Base-by-base conservation (phyloP, 2,329 filamentous ascomycete genomes). In the Pseudogymnoascus sp. region DNA sequence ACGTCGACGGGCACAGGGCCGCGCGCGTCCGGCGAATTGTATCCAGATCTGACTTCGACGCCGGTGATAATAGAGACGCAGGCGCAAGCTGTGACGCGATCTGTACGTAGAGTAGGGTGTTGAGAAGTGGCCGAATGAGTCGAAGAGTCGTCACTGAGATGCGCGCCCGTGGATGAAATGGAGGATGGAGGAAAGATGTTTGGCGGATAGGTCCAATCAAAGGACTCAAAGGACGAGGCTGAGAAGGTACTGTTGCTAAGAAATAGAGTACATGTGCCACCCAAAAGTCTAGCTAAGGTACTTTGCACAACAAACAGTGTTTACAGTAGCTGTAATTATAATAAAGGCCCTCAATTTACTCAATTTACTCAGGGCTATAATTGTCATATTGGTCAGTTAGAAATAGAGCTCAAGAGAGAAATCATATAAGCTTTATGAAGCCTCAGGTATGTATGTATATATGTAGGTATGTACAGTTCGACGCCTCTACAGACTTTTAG, bases 211-310 rank as follows among this genome's bases (percentile, higher is more conserved):
- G 11, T n/a, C 33, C 59, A 38, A 37, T 60, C 37, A 37, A 38
- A 40, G 59, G 59, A n/a, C 19, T 37, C 33, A 26, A 24, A 60
- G 33, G 33, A 60, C 59, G 24, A 60, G 59, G 59, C 59, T 60
- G 59, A 40, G 33, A 60, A 38, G 24, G 31, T 16, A 56, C 28
- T 1, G 26, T 31, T 31, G 46, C 46, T 53, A 31, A 6, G 14
- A 31, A 31, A 11, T 31, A 43, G 10, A 43, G 40, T 43, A 22
- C 40, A 12, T 43, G 19, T 43, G 40, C 40, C 19, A 22, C 40
- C 19, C 16, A 43, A 46, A 46, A 46, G 22, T 46, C 19, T 26
- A 46, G 11, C 2, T 46, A 14, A 26, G 26, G 26, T 56, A 56
- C 43, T 26, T 10, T 46, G 40, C 19, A 43, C 19, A 41, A 19